phyloP scores from a whole-genome alignment of 2,329 filamentous ascomycete genomes.

The Fusarium duplospermum region DNA sequence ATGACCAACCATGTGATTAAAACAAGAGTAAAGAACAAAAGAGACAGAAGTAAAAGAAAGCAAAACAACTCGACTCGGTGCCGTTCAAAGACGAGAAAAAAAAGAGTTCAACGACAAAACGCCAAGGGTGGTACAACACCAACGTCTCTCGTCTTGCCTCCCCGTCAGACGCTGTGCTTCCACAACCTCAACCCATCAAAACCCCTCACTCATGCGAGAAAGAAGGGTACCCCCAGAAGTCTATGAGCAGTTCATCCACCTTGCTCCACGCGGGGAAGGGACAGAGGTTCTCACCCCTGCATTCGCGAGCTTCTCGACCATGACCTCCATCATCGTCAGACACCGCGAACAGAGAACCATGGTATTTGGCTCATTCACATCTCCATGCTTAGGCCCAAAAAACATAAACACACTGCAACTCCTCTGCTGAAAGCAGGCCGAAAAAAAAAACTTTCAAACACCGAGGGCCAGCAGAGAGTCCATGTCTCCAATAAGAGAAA shows the following conservation, averaged over 20 bases:
- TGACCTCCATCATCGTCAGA: slow-evolving; percentile 11
- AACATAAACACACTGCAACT: slow-evolving; percentile 12
- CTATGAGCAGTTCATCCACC: slow-evolving; percentile 22
- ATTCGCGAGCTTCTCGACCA: background rate
- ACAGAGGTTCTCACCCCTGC: background rate
- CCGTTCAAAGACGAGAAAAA: background rate
- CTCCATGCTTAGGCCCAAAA: background rate
- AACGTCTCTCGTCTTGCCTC: slow-evolving; percentile 34
- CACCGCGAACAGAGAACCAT: background rate
- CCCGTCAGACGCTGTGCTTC: slow-evolving; percentile 32
- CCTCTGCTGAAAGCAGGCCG: background rate
- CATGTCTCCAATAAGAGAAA: background rate
- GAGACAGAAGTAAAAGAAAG: background rate
- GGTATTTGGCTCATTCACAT: background rate
- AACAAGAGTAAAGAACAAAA: background rate
- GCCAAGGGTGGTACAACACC: slow-evolving; percentile 28
- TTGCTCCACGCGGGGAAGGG: background rate
- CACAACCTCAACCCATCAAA: background rate
- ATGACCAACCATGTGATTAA: slow-evolving; percentile 17
- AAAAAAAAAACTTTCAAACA: slow-evolving; percentile 1
- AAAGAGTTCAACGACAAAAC: slow-evolving; percentile 8
- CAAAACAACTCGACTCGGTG: background rate
- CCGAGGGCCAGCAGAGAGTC: background rate
- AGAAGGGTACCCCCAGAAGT: background rate
- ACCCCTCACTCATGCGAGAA: slow-evolving; percentile 3